These are phyloP conservation scores for Vigna mungo DNA, from an alignment of 306 rosid species.

Conservation along the genomic window DNA sequence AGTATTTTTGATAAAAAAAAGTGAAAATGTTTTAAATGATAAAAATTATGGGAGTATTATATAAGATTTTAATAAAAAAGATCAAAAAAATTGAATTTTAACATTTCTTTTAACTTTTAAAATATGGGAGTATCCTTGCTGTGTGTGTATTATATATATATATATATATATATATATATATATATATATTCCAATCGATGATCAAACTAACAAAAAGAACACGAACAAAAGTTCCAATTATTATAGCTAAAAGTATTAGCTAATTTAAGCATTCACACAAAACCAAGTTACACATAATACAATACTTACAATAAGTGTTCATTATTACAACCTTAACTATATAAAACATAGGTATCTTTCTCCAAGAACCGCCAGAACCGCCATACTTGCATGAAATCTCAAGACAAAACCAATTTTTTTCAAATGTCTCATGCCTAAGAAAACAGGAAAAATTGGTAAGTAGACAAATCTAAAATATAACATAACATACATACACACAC, in stretches of 20 bases:
- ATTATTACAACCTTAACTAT: slow-evolving; percentile 62
- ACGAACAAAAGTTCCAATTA: slow-evolving; percentile 46
- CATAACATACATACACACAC: not conserved
- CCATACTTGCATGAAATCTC: slow-evolving; percentile 43
- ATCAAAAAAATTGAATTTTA: too few relatives aligned
- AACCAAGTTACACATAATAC: slow-evolving; percentile 46
- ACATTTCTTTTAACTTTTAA: too few relatives aligned
- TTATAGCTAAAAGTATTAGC: slow-evolving; percentile 68
- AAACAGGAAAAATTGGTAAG: slow-evolving; percentile 28
- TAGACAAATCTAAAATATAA: slow-evolving; percentile 10
- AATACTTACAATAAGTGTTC: slow-evolving; percentile 55
- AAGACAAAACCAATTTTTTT: slow-evolving; percentile 46
- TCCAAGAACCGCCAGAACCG: slow-evolving; percentile 52
- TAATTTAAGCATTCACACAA: slow-evolving; percentile 59
- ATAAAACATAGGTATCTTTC: slow-evolving; percentile 50
- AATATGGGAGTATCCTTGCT: too few relatives aligned
- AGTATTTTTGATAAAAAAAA: too few relatives aligned
- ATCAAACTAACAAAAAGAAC: slow-evolving; percentile 42
- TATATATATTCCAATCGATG: slow-evolving; percentile 29
- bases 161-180: too few relatives aligned
- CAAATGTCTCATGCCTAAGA: slow-evolving; percentile 61
- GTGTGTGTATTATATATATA: too few relatives aligned
- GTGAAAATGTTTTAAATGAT: too few relatives aligned
- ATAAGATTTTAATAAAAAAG: too few relatives aligned
- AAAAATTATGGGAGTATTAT: too few relatives aligned